These are phyloP conservation scores for Metschnikowia koreensis DNA, from an alignment of 805 yeast species.

Conservation along the genomic window DNA sequence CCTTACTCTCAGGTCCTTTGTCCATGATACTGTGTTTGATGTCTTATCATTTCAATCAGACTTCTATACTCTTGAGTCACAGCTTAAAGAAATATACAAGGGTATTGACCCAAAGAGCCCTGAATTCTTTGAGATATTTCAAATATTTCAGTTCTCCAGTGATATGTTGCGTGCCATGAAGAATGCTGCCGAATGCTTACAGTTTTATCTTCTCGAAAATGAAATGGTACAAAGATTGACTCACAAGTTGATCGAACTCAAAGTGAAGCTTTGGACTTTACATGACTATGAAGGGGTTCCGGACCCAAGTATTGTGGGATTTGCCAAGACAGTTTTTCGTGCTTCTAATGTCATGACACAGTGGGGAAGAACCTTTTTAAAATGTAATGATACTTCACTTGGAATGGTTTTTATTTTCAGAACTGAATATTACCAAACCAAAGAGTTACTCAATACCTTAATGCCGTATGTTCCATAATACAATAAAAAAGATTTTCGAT, in stretches of 20 bases:
- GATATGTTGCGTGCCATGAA: neutral
- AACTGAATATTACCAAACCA: neutral
- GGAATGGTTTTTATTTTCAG: neutral
- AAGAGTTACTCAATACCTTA: neutral
- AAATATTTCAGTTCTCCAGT: neutral
- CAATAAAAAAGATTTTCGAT: neutral
- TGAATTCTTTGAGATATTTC: neutral
- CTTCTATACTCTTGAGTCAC: no score
- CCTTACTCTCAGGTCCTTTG: no score
- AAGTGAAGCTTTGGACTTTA: slow-evolving; percentile 3
- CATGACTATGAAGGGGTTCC: neutral
- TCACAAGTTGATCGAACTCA: slow-evolving; percentile 1
- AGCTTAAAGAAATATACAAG: no score
- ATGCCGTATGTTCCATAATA: neutral
- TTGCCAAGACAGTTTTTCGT: neutral
- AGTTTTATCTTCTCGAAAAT: neutral
- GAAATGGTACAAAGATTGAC: neutral
- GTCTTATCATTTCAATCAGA: no score
- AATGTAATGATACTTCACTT: neutral
- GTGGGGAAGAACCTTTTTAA: neutral
- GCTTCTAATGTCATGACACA: neutral
- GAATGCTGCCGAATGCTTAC: neutral
- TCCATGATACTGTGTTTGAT: no score
- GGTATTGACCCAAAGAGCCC: no score
- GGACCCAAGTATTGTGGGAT: neutral